Evolutionary conservation across 441 rosid genomes (phyloP).

Genomic region (Heliophila coronopifolia): DNA sequence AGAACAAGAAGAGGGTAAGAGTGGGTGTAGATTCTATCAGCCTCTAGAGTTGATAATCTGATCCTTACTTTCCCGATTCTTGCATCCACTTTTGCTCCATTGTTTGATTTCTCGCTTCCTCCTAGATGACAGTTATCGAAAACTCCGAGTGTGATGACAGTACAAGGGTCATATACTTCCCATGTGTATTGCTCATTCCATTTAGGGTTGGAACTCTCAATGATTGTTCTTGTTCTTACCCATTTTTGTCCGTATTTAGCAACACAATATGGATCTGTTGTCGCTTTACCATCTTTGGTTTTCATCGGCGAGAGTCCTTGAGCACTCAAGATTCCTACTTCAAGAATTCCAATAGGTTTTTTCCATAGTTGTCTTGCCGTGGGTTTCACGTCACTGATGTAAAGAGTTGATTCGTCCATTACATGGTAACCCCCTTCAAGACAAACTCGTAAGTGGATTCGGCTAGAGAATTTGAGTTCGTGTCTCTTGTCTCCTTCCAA

Average conservation of each 20-base stretch:
- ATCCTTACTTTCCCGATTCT: constrained; percentile 84
- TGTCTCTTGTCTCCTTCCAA: constrained; percentile 75
- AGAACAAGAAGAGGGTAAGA: constrained; percentile 86
- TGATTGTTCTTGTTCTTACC: constrained; percentile 84
- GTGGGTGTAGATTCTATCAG: constrained; percentile 86
- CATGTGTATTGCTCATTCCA: constrained; percentile 99
- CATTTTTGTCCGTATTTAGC: constrained; percentile 95
- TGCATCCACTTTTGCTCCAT: constrained; percentile 51
- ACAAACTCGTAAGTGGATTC: constrained; percentile 82
- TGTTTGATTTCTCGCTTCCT: constrained; percentile 63
- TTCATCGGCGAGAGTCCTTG: constrained; percentile 88
- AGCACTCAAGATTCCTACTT: constrained; percentile 73
- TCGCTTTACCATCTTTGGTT: constrained; percentile 79
- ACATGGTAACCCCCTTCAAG: constrained; percentile 97
- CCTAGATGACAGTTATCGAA: constrained; percentile 85
- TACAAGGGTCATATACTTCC: constrained; percentile 96
- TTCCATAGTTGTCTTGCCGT: constrained; percentile 93
- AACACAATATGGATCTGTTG: constrained; percentile 92
- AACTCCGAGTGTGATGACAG: constrained; percentile 86
- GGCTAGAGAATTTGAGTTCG: constrained; percentile 73
- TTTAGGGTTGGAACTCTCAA: constrained; percentile 76
- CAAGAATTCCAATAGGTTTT: constrained; percentile 73
- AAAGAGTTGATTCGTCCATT: constrained; percentile 88
- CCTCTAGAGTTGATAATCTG: constrained; percentile 89
- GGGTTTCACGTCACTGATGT: constrained; percentile 92